Base-by-base conservation (phyloP, 768 basidiomycete species). In the Terana coerulea region DNA sequence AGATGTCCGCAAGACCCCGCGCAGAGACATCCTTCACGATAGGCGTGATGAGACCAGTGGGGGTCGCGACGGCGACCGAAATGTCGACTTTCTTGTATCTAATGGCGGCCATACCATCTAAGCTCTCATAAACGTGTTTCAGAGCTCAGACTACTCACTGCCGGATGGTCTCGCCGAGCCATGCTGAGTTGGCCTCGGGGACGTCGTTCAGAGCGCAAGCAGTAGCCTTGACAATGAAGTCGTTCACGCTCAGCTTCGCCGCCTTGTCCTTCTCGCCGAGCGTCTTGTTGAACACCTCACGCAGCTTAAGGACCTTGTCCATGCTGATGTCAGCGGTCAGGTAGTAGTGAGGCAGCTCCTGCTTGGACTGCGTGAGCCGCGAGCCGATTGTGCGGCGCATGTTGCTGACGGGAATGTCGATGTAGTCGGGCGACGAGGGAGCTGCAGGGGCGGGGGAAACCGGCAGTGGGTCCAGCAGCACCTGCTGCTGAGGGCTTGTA, bases 31-130 rank as follows among this genome's bases (percentile, higher is more conserved):
- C 88, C 73, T 88, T 94, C 61, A 99, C 75, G 64, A 99, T 99
- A 33, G 97, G 97, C 0, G 97, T 99, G 66, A 99, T 98, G 51
- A 99, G 79, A 51, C 97, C 97, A 48, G 80, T 86, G 22, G 95
- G 91, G 14, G 97, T 99, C 24, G 97, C 91, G 53, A 99, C 97
- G 52, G 97, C 97, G 54, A 99, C 79, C 49, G 88, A 97, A 61
- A 99, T 95, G 68, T 99, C 97, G 51, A 91, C 93, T 66, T 94
- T 95, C 69, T 93, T 89, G 76, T 95, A 98, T 61, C 94, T 88
- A 60, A 37, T 22, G 19, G 49, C 22, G 22, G 47, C 17, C 7
- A 14, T 28, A n/a, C 33, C 24, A 29, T 11, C 35, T 33, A 33
- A 15, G 31, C 15, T 33, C 9, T n/a, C 17, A 24, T 3, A 29